Evolutionary conservation across 1,139 yeast genomes (phyloP), one percentile per base, ranked within the genome.

Genomic region (Suhomyces maxii): DNA sequence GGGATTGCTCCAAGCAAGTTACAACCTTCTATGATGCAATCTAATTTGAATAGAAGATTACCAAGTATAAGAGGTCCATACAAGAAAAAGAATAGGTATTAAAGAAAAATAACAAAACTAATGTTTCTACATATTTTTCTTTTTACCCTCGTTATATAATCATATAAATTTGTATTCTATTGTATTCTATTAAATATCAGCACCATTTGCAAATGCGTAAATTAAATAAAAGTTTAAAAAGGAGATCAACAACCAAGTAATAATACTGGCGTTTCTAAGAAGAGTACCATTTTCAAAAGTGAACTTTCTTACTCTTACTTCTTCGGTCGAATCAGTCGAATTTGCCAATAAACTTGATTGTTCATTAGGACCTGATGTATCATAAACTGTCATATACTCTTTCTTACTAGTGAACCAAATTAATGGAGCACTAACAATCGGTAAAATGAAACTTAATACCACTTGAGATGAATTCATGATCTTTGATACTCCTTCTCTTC

Each of bases 381-480:
- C 71, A 37, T 65, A 61, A 9, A 83, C 87, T 3, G 79, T 74
- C 86, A 81, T 83, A 49, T 77, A 81, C 50, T 80, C 70, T 56
- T 79, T 82, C 36, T 70, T 73, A 52, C 87, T 80, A 1, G 95
- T 87, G 61, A 88, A 83, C 60, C 82, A 87, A 43, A 88, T 81
- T 61, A 88, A 71, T 5, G 95, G 95, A 2, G 91, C 90, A 11
- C 88, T 82, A 36, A 88, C 69, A 49, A 87, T 81, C 3, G 95
- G 95, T 48, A 88, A 71, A 40, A 86, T 71, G 44, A 87, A 76
- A 2, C 93, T 85, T 40, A 88, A 69, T 1, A 86, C 82, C 31
- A 88, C 89, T 64, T 88, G 95, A 1, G 90, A 82, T 10, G 87
- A 85, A 58, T 87, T 87, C 58, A 86, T 72, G 1, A 89, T 87